Evolutionary conservation across 257 asterid genomes (phyloP).

Genomic region (Forsythia viridissima): DNA sequence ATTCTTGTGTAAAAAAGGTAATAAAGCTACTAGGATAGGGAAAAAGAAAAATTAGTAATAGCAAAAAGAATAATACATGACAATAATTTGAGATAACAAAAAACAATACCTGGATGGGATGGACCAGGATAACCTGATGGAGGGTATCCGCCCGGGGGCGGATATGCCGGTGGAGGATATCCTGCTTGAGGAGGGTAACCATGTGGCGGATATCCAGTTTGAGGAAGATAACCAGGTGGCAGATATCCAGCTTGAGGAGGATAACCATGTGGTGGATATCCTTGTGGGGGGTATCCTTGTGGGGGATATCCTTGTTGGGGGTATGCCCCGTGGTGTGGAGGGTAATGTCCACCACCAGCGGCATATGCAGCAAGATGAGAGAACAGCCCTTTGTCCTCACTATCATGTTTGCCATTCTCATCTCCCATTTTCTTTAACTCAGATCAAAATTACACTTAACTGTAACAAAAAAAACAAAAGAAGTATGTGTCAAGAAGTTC

Average conservation of each 20-base stretch:
- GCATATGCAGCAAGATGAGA: conserved; percentile 73
- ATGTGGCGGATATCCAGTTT: conserved; percentile 6
- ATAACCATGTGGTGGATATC: conserved; percentile 15
- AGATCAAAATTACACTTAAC: conserved; percentile 12
- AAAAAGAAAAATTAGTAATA: too few species aligned
- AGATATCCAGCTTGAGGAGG: neutral
- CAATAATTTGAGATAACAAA: neutral
- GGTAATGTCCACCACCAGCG: conserved; percentile 39
- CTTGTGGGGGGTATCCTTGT: neutral
- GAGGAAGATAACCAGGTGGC: conserved; percentile 38
- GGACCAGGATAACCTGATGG: conserved; percentile 55
- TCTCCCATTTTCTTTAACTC: conserved; percentile 41
- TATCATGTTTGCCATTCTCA: conserved; percentile 38
- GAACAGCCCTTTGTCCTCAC: conserved; percentile 70
- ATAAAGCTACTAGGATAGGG: too few species aligned
- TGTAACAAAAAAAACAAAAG: neutral
- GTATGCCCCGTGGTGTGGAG: conserved; percentile 38
- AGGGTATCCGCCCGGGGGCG: conserved; percentile 52
- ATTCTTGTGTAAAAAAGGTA: neutral
- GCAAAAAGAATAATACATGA: neutral
- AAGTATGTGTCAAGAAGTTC: neutral
- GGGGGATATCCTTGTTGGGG: conserved; percentile 20
- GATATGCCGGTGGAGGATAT: conserved; percentile 40
- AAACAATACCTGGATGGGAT: conserved; percentile 52
- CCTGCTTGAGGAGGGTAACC: conserved; percentile 50